A percentile compares a stretch with the other conserved stretches of the same genome.
phyloP scores from a whole-genome alignment of 2,329 filamentous ascomycete genomes.

The Aspergillus sp. region DNA sequence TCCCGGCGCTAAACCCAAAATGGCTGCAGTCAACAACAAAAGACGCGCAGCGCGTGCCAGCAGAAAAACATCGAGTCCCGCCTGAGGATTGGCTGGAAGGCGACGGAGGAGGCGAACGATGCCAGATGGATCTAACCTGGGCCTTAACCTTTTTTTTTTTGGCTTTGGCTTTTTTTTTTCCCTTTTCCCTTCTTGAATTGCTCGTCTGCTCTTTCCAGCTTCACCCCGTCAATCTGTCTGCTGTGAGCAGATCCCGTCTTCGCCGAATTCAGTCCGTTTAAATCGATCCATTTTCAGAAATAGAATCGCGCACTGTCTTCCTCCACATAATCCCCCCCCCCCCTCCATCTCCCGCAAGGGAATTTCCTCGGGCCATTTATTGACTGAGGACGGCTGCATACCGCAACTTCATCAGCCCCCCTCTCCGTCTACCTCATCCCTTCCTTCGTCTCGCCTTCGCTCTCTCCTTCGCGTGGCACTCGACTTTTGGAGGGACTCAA shows the following conservation, averaged over 20 bases:
- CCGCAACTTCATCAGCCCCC: conserved; percentile 24
- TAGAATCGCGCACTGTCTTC: background rate
- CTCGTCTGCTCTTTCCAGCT: background rate
- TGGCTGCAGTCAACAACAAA: conserved; percentile 29
- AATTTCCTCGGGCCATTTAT: conserved; percentile 22
- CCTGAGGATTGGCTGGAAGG: conserved; percentile 13
- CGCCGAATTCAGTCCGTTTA: background rate
- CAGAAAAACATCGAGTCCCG: conserved; percentile 21
- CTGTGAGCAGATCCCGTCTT: background rate
- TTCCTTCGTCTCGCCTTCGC: conserved; percentile 18
- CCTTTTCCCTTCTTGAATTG: background rate
- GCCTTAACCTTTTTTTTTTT: conserved; percentile 3
- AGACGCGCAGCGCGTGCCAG: conserved; percentile 28
- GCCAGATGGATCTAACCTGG: background rate
- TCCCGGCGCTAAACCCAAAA: conserved; percentile 27
- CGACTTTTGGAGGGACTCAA: conserved; percentile 12
- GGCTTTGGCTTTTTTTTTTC: background rate
- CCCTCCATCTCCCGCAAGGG: conserved; percentile 17
- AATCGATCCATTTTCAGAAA: background rate
- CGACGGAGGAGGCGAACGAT: background rate
- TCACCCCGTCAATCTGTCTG: background rate
- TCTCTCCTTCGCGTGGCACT: conserved; percentile 22
- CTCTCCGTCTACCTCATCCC: conserved; percentile 16
- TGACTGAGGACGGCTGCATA: conserved; percentile 24
- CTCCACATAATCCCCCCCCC: background rate